Base-by-base conservation (phyloP, 2,329 filamentous ascomycete genomes). In the Colletotrichum sp. region DNA sequence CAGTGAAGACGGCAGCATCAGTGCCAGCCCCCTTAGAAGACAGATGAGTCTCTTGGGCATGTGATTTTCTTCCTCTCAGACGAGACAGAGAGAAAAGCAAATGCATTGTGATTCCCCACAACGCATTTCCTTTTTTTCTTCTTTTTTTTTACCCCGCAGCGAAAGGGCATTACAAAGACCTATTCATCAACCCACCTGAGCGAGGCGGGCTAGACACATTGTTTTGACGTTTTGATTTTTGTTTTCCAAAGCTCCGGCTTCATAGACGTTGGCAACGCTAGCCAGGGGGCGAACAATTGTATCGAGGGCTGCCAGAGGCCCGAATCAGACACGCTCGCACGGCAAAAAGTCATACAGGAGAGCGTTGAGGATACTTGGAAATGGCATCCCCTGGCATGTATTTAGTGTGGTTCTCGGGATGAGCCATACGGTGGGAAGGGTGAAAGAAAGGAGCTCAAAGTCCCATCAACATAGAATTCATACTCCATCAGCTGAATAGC, bases 21-120 rank as follows among this genome's bases (percentile, higher is more conserved):
- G 89, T 66, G 91, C 92, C 15, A 94, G 93, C 80, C 93, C 94
- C 7, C 86, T 95, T 78, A 88, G 92, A 79, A 88, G 93, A 78
- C 93, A 95, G 83, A 94, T 95, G 93, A 94, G 93, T 83, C 86
- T 95, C 79, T 83, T 95, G 78, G 93, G 92, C 74, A 89, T 93
- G 88, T 92, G 71, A 79, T 48, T 34, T 22, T 28, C 43, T 27
- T n/a, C 32, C 36, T 39, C 18, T 12, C 9, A 48, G 27, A 32
- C 25, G 15, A 28, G 36, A 36, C 8, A 60, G 18, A 60, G 22
- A 36, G 28, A 60, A 18, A 13, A 39, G 25, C 32, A 28, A 16
- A 4, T 12, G 55, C 69, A 71, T 34, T 12, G 55, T 30, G 52
- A 56, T 75, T 65, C 43, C 64, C 70, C 52, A 28, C 10, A 10